A percentile compares a stretch with the other conserved stretches of the same genome.
Conservation (phyloP, 306 rosid genomes). For the Prinsepia uniflora region DNA sequence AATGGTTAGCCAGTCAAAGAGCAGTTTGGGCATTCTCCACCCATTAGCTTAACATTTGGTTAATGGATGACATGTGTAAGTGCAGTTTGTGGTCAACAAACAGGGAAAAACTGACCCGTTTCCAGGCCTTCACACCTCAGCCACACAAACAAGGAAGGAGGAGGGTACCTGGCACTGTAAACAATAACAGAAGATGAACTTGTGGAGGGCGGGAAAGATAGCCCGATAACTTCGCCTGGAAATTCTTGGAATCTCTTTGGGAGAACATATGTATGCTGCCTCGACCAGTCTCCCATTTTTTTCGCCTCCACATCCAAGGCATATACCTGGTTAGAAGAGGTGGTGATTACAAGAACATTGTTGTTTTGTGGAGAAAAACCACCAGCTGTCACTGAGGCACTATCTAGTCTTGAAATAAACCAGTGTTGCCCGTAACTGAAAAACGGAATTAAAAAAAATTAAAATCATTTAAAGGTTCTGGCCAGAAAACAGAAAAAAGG, state of each 20-base stretch:
- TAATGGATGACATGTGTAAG: no score
- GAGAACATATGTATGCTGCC: slow-evolving; percentile 54
- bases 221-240: slow-evolving; percentile 97
- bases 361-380: slow-evolving; percentile 78
- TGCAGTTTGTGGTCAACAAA: no score
- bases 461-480: not conserved
- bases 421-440: slow-evolving; percentile 70
- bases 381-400: slow-evolving; percentile 90
- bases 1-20: no score
- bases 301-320: slow-evolving; percentile 84
- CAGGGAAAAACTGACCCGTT: no score
- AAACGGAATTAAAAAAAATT: no score
- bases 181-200: slow-evolving; percentile 64
- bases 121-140: not conserved
- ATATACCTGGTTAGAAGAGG: slow-evolving; percentile 92
- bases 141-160: not conserved
- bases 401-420: slow-evolving; percentile 87
- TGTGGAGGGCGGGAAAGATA: slow-evolving; percentile 74
- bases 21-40: no score
- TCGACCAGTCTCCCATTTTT: slow-evolving; percentile 88
- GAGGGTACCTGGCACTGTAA: slow-evolving; percentile 83
- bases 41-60: no score
- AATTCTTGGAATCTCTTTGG: slow-evolving; percentile 86
- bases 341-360: slow-evolving; percentile 72
- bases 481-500: not conserved